Conservation (phyloP, 306 rosid genomes). For the Adenanthera pavonina region DNA sequence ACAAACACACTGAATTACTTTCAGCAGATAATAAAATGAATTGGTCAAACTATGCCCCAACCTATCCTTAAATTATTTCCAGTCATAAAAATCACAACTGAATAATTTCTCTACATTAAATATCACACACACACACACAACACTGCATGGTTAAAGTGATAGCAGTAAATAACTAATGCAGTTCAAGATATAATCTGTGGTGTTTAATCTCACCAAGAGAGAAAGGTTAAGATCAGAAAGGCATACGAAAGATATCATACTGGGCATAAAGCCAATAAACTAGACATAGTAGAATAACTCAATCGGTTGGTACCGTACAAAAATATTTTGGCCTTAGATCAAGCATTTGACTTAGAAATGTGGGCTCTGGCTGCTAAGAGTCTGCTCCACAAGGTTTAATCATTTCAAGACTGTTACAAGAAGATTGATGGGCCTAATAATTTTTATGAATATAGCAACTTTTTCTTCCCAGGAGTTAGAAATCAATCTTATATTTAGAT, state of each 20-base stretch:
- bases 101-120: background rate
- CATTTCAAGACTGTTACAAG: background rate
- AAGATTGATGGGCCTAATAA: background rate
- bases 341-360: background rate
- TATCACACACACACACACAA: background rate
- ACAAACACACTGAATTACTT: background rate
- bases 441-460: background rate
- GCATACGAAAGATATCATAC: background rate
- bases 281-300: background rate
- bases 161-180: background rate
- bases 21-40: constrained; percentile 1
- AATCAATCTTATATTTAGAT: constrained; percentile 11
- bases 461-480: constrained; percentile 6
- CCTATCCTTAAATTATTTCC: background rate
- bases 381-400: constrained; percentile 9
- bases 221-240: background rate
- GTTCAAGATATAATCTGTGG: background rate
- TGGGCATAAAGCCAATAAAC: background rate
- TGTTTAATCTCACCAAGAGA: constrained; percentile 15
- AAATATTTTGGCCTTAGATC: constrained; percentile 7
- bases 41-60: background rate
- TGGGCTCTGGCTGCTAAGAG: background rate
- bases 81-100: background rate
- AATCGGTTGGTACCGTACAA: background rate
- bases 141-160: background rate